Conservation (phyloP, 202 grass and related monocot genomes). For the Setaria italica region DNA sequence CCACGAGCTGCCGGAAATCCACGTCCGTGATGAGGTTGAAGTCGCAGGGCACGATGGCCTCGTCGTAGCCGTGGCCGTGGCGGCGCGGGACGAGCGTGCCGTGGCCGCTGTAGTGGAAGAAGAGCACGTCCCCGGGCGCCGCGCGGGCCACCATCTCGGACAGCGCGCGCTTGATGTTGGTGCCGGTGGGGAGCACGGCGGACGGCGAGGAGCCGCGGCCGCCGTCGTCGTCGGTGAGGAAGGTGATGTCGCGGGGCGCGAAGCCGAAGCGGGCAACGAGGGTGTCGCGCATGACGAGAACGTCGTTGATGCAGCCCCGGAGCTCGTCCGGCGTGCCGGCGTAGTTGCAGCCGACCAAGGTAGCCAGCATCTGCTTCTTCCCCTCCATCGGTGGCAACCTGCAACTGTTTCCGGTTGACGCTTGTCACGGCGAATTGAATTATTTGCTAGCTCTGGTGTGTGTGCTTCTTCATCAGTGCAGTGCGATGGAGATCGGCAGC, state of each 20-base stretch:
- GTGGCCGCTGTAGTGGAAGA: conserved; percentile 88
- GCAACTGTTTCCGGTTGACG: neutral
- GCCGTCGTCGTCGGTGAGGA: conserved; percentile 59
- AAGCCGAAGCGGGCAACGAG: conserved; percentile 65
- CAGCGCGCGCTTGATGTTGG: conserved; percentile 67
- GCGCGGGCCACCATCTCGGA: conserved; percentile 68
- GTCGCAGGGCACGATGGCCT: neutral
- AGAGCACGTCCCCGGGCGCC: conserved; percentile 65
- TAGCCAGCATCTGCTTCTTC: conserved; percentile 58
- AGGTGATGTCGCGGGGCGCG: conserved; percentile 42
- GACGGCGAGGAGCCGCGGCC: conserved; percentile 37
- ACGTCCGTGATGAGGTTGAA: neutral
- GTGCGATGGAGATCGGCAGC: too few relatives aligned
- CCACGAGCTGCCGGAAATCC: neutral
- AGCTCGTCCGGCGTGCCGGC: conserved; percentile 53
- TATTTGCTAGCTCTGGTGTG: neutral
- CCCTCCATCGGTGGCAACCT: neutral
- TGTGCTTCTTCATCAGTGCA: neutral
- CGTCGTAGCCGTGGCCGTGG: neutral
- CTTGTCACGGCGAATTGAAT: conserved; percentile 2
- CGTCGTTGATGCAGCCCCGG: conserved; percentile 89
- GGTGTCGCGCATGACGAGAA: conserved; percentile 55
- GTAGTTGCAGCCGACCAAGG: conserved; percentile 84
- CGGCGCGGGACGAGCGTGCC: conserved; percentile 11
- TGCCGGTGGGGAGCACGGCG: conserved; percentile 50